A percentile compares a stretch with the other conserved stretches of the same genome.
Conservation (phyloP, 2,329 filamentous ascomycete genomes). For the Lachnellula suecica region DNA sequence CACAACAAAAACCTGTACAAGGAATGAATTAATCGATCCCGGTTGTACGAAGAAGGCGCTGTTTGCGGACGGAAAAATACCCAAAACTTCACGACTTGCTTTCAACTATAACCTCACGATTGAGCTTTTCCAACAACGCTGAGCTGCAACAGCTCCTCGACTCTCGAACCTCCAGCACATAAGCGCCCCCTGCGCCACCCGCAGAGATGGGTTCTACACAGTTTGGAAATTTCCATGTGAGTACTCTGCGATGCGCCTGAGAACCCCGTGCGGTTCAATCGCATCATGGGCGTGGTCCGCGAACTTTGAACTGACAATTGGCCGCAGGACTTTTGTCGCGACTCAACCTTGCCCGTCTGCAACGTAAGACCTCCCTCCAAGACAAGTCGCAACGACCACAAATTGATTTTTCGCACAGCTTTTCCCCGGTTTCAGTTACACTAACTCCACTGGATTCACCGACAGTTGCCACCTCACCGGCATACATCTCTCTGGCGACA, state of each 20-base stretch:
- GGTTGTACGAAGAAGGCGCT: too few relatives aligned
- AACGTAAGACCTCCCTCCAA: constrained; percentile 60
- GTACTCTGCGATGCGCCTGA: constrained; percentile 12
- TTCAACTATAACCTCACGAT: not conserved
- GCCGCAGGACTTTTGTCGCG: constrained; percentile 73
- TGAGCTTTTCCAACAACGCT: not conserved
- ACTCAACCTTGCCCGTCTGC: constrained; percentile 80
- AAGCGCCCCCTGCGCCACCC: constrained; percentile 7
- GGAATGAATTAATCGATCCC: too few relatives aligned
- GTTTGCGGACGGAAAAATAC: too few relatives aligned
- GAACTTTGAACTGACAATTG: constrained; percentile 14
- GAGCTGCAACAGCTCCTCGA: not conserved
- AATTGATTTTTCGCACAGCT: constrained; percentile 49
- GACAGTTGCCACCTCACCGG: constrained; percentile 74
- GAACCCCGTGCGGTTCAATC: constrained; percentile 8
- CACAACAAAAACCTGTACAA: too few relatives aligned
- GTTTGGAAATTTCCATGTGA: constrained; percentile 58
- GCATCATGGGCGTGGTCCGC: not conserved
- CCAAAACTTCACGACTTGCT: not conserved
- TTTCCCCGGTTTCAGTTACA: constrained; percentile 45
- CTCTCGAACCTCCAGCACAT: not conserved
- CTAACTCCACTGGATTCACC: constrained; percentile 24
- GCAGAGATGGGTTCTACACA: constrained; percentile 36
- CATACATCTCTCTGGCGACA: constrained; percentile 65
- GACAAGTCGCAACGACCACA: constrained; percentile 3